Percentiles rank a stretch among this genome's conserved stretches.
Evolutionary conservation across 371 early-diverging fungal species (phyloP).

Genomic region (Amoeboaphelidium protococcarum): DNA sequence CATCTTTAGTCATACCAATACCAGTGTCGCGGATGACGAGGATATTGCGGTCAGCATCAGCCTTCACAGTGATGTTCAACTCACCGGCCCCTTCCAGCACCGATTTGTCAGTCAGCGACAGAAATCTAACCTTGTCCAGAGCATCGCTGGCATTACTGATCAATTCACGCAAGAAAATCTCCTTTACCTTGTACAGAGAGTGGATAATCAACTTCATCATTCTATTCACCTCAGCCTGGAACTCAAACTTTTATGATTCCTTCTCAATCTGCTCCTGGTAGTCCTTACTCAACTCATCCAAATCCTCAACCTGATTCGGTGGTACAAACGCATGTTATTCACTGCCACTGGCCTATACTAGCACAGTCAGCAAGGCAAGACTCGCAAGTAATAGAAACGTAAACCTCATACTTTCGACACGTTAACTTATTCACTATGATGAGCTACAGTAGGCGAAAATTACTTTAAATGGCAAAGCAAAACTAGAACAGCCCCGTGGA

Average conservation of each 20-base stretch:
- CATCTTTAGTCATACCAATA: slow-evolving; percentile 93
- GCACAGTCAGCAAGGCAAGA: no score
- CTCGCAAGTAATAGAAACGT: no score
- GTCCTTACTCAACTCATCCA: background rate
- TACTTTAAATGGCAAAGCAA: no score
- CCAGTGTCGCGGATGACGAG: slow-evolving; percentile 47
- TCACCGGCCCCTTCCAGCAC: slow-evolving; percentile 43
- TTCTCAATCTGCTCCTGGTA: background rate
- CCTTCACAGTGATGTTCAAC: slow-evolving; percentile 55
- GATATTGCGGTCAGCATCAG: slow-evolving; percentile 30
- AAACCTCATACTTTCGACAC: no score
- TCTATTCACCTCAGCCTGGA: slow-evolving; percentile 65
- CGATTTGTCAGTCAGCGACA: slow-evolving; percentile 48
- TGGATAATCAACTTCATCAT: slow-evolving; percentile 81
- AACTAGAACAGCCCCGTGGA: no score
- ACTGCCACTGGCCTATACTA: no score
- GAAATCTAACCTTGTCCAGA: slow-evolving; percentile 70
- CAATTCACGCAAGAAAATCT: slow-evolving; percentile 80
- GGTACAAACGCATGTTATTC: no score
- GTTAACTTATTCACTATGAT: no score
- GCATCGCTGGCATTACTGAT: slow-evolving; percentile 91
- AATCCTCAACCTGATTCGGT: no score
- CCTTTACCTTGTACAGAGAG: slow-evolving; percentile 72
- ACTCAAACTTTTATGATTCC: slow-evolving; percentile 35
- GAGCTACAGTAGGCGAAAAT: no score